Conservation (phyloP, 306 rosid genomes). For the Trifolium pratense region DNA sequence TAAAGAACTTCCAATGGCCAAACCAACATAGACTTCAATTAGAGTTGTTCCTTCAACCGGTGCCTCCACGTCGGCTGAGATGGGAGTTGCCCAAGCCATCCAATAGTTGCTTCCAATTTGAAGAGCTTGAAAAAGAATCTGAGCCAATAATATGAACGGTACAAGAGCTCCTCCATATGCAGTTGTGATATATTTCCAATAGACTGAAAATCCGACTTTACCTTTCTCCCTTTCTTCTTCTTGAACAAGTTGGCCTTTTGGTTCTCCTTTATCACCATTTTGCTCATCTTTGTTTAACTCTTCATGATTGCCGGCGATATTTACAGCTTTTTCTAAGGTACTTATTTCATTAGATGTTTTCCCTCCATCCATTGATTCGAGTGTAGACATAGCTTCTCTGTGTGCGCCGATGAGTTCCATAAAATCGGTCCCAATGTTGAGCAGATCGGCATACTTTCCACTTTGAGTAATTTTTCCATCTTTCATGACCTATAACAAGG, state of each 20-base stretch:
- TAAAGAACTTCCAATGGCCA: conserved; percentile 75
- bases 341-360: conserved; percentile 40
- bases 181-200: conserved; percentile 73
- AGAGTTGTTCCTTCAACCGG: conserved; percentile 56
- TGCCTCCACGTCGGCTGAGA: conserved; percentile 62
- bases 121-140: conserved; percentile 67
- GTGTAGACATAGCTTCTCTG: conserved; percentile 70
- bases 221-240: conserved; percentile 97
- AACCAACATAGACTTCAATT: conserved; percentile 60
- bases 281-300: conserved; percentile 43
- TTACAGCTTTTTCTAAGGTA: conserved; percentile 39
- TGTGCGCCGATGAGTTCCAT: conserved; percentile 92
- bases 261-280: conserved; percentile 44
- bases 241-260: conserved; percentile 77
- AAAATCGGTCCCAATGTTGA: conserved; percentile 68
- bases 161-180: conserved; percentile 86
- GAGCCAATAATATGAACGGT: conserved; percentile 72
- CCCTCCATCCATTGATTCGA: conserved; percentile 49
- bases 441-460: conserved; percentile 75
- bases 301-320: conserved; percentile 32
- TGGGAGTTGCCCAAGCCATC: conserved; percentile 94
- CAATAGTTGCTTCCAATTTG: conserved; percentile 95
- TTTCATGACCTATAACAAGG: conserved; percentile 72
- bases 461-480: conserved; percentile 76
- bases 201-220: conserved; percentile 68